Evolutionary conservation across 176 grass and related monocot species (phyloP).

Genomic region (Avena sativa): DNA sequence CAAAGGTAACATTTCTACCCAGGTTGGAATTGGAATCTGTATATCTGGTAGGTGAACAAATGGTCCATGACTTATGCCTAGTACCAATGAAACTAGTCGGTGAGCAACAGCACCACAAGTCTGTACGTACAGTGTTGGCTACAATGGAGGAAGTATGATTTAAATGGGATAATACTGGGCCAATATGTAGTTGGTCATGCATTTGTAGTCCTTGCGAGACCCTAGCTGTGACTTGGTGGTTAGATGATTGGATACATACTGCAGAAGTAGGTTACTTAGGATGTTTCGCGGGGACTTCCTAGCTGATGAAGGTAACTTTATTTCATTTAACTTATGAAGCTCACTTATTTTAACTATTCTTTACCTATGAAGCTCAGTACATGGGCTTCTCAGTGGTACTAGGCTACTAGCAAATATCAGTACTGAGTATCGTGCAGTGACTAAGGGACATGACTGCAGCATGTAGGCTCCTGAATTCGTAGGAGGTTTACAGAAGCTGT

Average conservation of each 20-base stretch:
- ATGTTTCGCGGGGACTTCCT: conserved; percentile 33
- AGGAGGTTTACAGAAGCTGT: conserved; percentile 20
- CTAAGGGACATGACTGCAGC: conserved; percentile 31
- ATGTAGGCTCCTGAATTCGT: conserved; percentile 28
- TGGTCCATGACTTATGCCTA: not conserved
- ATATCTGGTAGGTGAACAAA: conserved; percentile 17
- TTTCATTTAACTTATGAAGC: not conserved
- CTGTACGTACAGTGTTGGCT: conserved; percentile 30
- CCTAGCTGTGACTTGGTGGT: conserved; percentile 33
- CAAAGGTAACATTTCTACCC: not conserved
- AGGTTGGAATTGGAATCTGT: not conserved
- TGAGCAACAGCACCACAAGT: conserved; percentile 28
- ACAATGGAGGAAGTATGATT: conserved; percentile 9
- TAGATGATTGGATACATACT: conserved; percentile 31
- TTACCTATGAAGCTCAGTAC: conserved; percentile 23
- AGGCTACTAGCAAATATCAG: not conserved
- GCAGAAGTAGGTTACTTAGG: not conserved
- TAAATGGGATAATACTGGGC: not conserved
- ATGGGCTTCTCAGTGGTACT: not conserved
- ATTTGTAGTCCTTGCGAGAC: conserved; percentile 28
- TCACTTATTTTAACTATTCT: not conserved
- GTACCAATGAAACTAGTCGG: conserved; percentile 12
- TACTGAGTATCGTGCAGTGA: not conserved
- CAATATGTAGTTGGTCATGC: conserved; percentile 21
- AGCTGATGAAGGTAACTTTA: not conserved